A percentile compares a stretch with the other conserved stretches of the same genome.
Conservation (phyloP, 1,284 basidiomycete species). For the Ustilago sp. region DNA sequence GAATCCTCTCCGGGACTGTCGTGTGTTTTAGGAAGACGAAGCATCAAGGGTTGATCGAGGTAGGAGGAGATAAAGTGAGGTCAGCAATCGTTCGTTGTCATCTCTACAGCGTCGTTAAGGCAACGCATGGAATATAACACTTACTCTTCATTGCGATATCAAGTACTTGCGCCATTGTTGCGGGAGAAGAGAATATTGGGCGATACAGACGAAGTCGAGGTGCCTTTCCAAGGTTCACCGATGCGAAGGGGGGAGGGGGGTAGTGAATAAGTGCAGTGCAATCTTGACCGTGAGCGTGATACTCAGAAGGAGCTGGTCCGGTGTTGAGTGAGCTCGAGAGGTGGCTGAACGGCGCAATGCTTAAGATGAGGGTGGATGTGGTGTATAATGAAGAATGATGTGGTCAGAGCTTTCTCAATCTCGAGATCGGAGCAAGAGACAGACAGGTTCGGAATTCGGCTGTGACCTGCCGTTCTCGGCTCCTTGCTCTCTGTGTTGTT, state of each 20-base stretch:
- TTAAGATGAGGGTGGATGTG: not conserved
- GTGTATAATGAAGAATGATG: not conserved
- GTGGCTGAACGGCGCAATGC: not conserved
- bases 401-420: not conserved
- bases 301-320: not conserved
- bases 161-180: constrained; percentile 56
- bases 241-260: not conserved
- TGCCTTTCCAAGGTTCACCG: not conserved
- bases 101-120: not conserved
- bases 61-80: too few species aligned
- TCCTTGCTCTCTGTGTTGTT: not conserved
- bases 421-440: not conserved
- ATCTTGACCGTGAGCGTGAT: not conserved
- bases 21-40: not conserved
- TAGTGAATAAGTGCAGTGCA: too few species aligned
- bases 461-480: constrained; percentile 5
- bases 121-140: constrained; percentile 1
- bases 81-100: too few species aligned
- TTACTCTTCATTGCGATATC: constrained; percentile 57
- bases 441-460: constrained; percentile 25
- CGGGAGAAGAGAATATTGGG: not conserved
- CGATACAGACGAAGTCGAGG: not conserved
- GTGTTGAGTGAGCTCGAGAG: not conserved
- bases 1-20: constrained; percentile 59
- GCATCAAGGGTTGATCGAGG: too few species aligned